phyloP scores from a whole-genome alignment of 345 rosid genomes.

The Boechera stricta region DNA sequence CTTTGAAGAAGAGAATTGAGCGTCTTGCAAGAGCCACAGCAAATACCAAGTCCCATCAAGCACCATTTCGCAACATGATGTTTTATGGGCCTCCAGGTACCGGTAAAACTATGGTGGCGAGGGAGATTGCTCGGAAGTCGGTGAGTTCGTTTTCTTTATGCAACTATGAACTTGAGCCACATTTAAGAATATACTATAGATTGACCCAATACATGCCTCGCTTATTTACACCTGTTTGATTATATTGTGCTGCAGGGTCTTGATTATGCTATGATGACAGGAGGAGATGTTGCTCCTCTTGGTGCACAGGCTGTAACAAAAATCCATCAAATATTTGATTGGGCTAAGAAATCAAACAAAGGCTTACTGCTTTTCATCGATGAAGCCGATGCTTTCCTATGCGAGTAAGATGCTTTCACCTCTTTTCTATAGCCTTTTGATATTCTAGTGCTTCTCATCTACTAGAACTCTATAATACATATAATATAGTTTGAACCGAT shows the following conservation, averaged over 20 bases:
- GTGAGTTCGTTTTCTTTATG: constrained; percentile 46
- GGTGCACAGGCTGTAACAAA: constrained; percentile 97
- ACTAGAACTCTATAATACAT: background rate
- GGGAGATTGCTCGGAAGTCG: constrained; percentile 93
- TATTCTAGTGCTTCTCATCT: background rate
- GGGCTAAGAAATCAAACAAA: constrained; percentile 93
- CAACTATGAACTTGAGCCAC: background rate
- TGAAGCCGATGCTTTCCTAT: constrained; percentile 98
- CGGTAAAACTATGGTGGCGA: constrained; percentile 97
- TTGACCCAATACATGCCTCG: background rate
- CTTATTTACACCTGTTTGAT: background rate
- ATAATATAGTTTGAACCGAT: constrained; percentile 10
- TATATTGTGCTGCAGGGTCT: constrained; percentile 62
- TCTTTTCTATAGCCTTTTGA: constrained; percentile 2
- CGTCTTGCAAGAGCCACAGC: constrained; percentile 92
- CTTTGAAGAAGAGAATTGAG: constrained; percentile 83
- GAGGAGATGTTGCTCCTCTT: constrained; percentile 97
- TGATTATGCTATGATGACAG: constrained; percentile 99
- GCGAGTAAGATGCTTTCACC: constrained; percentile 76
- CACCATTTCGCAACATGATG: constrained; percentile 96
- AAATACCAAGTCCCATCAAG: constrained; percentile 86
- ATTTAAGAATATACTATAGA: background rate
- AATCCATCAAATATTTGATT: constrained; percentile 92
- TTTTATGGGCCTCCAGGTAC: constrained; percentile 99
- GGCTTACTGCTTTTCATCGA: constrained; percentile 94